Base-by-base conservation (phyloP, 2,329 filamentous ascomycete species). In the Clonostachys rhizophaga region DNA sequence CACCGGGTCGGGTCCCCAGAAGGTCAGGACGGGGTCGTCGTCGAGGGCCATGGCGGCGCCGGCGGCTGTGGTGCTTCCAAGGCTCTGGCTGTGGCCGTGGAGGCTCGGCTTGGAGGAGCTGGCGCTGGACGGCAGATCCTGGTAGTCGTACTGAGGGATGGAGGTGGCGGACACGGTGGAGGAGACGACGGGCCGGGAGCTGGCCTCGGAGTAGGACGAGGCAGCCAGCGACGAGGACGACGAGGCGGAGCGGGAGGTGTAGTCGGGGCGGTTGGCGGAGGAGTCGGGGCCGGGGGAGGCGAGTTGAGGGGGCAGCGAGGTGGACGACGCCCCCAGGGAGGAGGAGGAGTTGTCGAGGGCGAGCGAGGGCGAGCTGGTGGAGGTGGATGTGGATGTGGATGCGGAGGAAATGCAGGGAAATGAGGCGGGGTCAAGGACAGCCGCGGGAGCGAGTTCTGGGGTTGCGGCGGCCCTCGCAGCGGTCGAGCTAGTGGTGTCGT, bases 1-100 rank as follows among this genome's bases (percentile, higher is more conserved):
- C 17, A 81, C 74, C 9, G 76, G 75, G 54, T 79, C 72, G 13
- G 73, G 71, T 57, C 77, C 76, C 69, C 78, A 81, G 52, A 80
- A 80, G 2, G 76, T 79, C 43, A 79, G 61, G 44, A 78, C 71
- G 16, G 76, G 75, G 9, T 71, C 67, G 48, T 78, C 73, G 57
- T 58, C 55, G 37, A 53, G 47, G 24, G 56, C 50, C 49, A 50
- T 50, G 34, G 40, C 36, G 46, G 36, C 41, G 13, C 24, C 35
- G 34, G 40, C 36, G 44, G 36, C 41, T n/a, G 34, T 24, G 39
- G 35, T 39, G 40, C 41, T 41, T 43, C 14, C 34, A 13, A 36
- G 14, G 35, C 13, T 24, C 17, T 34, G 20, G 12, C 17, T 16
- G 35, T 40, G n/a, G 16, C 14, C 16, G 43, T 17, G 16, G 13